Evolutionary conservation across 495 filamentous ascomycete genomes (phyloP), one percentile per base, ranked within the genome.

Genomic region (Penicillium flavigenum): DNA sequence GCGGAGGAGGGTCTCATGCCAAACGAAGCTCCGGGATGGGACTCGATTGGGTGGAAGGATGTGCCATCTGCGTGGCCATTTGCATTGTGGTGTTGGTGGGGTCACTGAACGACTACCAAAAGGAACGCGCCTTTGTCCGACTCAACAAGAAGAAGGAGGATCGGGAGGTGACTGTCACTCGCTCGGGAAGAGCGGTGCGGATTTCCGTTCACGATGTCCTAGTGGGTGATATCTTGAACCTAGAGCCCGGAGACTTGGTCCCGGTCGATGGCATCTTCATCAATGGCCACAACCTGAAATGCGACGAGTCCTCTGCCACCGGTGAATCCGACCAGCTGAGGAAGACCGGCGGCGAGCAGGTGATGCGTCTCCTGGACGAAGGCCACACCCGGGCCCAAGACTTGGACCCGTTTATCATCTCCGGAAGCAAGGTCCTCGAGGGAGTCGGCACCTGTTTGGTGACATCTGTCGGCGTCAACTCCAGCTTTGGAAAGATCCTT

Each of bases 331-430:
- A 95, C 63, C 83, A 2, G 88, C 79, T 9, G 86, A 93, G 26
- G 91, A 93, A 12, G 93, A 81, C 60, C 77, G 78, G 39, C 27
- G 27, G 27, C 27, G 27, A 29, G 7, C 27, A 29, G 27, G 27
- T 29, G 27, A 29, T 29, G 27, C 27, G 27, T 29, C 27, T 29
- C 27, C 27, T 29, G 7, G 27, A 29, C 27, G 27, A 29, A 29
- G 27, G 27, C 27, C 27, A 88, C 89, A 5, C 91, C 96, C 57
- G 85, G 93, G 63, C 81, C 47, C 85, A 91, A 51, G 81, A 78
- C 54, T 71, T 94, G 72, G 93, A 98, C 61, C 92, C 92, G 1
- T 96, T 98, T 67, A 95, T 98, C 59, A 82, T 96, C 38, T 97
- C 93, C 16, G 93, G 93, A 39, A 85, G 87, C 10, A 94, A 94